Evolutionary conservation across 768 basidiomycete genomes (phyloP).

Genomic region (Leucocoprinus birnbaumii): DNA sequence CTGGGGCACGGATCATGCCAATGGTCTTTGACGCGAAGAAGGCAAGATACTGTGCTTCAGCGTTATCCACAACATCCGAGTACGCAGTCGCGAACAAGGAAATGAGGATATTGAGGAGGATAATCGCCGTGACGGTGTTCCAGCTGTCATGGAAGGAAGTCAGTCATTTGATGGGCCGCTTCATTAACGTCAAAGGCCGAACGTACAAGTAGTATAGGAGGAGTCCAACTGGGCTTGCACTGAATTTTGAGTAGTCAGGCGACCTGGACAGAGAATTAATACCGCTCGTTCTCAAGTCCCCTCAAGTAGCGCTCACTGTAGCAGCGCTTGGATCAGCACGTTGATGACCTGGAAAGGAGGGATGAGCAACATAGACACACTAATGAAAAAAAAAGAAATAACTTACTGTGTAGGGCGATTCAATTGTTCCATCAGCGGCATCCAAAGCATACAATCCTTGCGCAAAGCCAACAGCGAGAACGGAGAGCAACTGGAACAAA

Average conservation of each 20-base stretch:
- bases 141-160: constrained; percentile 47
- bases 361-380: too few species aligned
- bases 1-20: constrained; percentile 82
- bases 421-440: constrained; percentile 79
- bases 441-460: constrained; percentile 90
- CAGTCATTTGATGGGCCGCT: neutral
- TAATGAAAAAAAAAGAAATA: too few species aligned
- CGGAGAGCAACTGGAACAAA: constrained; percentile 62
- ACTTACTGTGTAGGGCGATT: constrained; percentile 46
- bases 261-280: constrained; percentile 34
- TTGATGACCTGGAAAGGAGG: constrained; percentile 53
- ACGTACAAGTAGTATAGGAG: constrained; percentile 74
- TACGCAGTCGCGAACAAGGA: constrained; percentile 95
- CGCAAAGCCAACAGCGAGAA: constrained; percentile 80
- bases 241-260: constrained; percentile 63
- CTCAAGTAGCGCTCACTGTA: constrained; percentile 52
- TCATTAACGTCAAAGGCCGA: neutral
- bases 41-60: constrained; percentile 86
- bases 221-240: constrained; percentile 51
- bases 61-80: constrained; percentile 80
- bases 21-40: constrained; percentile 90
- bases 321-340: constrained; percentile 71
- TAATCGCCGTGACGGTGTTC: constrained; percentile 79
- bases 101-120: constrained; percentile 91
- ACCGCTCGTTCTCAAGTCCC: neutral